phyloP scores from a whole-genome alignment of 1,284 basidiomycete genomes.

The Puccinia novopanici region DNA sequence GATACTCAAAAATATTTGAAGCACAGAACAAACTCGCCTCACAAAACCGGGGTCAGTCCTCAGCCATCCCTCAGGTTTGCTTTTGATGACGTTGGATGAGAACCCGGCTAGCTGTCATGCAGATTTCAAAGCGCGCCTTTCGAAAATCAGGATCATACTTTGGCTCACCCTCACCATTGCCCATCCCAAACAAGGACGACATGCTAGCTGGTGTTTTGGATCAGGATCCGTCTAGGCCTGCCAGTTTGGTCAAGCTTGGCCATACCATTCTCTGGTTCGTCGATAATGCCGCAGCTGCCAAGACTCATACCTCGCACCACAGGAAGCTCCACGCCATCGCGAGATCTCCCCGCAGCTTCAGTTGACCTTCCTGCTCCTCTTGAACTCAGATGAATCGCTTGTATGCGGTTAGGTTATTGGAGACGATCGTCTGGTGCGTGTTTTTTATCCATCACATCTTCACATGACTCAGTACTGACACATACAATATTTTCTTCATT shows the following conservation, averaged over 20 bases:
- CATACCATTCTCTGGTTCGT: conserved; percentile 31
- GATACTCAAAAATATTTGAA: too few species aligned
- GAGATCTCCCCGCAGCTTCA: not conserved
- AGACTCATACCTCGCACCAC: conserved; percentile 1
- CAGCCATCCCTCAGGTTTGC: too few species aligned
- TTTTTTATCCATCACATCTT: too few species aligned
- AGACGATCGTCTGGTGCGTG: conserved; percentile 3
- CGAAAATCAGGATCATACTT: too few species aligned
- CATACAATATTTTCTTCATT: too few species aligned
- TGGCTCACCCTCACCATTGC: too few species aligned
- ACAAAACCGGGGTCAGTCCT: too few species aligned
- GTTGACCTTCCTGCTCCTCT: not conserved
- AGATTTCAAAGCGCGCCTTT: too few species aligned
- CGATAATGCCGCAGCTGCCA: conserved; percentile 24
- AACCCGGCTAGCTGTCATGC: too few species aligned
- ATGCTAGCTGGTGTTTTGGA: conserved; percentile 69
- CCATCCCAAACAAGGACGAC: conserved; percentile 58
- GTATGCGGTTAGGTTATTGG: not conserved
- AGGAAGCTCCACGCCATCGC: not conserved
- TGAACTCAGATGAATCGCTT: not conserved
- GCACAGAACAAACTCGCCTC: too few species aligned
- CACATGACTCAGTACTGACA: not conserved
- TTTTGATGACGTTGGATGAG: too few species aligned
- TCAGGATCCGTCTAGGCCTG: conserved; percentile 62
- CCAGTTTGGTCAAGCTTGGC: conserved; percentile 36